A percentile compares a stretch with the other conserved stretches of the same genome.
phyloP scores from a whole-genome alignment of 805 yeast species.

The Wickerhamiella shivajii region DNA sequence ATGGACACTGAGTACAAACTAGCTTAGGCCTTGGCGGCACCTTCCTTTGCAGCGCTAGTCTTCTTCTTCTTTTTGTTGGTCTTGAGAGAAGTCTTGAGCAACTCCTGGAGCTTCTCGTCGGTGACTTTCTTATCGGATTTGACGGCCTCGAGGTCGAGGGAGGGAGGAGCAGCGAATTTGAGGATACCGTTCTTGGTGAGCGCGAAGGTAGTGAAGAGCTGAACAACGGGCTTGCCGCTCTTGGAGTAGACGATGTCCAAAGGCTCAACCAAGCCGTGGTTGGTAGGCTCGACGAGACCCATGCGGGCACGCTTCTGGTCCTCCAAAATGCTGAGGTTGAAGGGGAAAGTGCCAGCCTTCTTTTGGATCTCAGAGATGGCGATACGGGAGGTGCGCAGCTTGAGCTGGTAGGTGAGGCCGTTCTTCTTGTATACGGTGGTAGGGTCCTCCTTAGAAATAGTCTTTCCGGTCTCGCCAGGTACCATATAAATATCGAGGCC shows the following conservation, averaged over 20 bases:
- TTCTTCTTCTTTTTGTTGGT: slow-evolving; percentile 33
- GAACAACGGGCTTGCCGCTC: slow-evolving; percentile 52
- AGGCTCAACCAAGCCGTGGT: slow-evolving; percentile 50
- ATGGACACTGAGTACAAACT: no score
- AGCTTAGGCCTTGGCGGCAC: slow-evolving; percentile 11
- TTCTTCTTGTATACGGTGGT: slow-evolving; percentile 63
- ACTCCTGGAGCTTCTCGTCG: slow-evolving; percentile 31
- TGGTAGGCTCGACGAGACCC: slow-evolving; percentile 58
- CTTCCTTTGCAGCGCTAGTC: slow-evolving; percentile 22
- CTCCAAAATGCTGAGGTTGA: slow-evolving; percentile 46
- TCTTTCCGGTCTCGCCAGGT: slow-evolving; percentile 41
- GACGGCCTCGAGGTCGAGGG: slow-evolving; percentile 35
- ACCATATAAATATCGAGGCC: slow-evolving; percentile 61
- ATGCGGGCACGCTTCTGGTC: slow-evolving; percentile 60
- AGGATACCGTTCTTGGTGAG: slow-evolving; percentile 59
- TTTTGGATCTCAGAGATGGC: slow-evolving; percentile 53
- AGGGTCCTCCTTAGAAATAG: slow-evolving; percentile 40
- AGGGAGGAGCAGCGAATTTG: slow-evolving; percentile 42
- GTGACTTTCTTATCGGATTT: slow-evolving; percentile 42
- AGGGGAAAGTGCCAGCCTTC: slow-evolving; percentile 55
- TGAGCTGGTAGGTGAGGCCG: slow-evolving; percentile 48
- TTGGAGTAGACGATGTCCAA: slow-evolving; percentile 57
- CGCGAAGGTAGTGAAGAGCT: slow-evolving; percentile 61
- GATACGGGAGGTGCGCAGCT: slow-evolving; percentile 55
- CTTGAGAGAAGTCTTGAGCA: slow-evolving; percentile 37